Conservation (phyloP, 768 basidiomycete species). For the Pseudohyphozyma bogoriensis region DNA sequence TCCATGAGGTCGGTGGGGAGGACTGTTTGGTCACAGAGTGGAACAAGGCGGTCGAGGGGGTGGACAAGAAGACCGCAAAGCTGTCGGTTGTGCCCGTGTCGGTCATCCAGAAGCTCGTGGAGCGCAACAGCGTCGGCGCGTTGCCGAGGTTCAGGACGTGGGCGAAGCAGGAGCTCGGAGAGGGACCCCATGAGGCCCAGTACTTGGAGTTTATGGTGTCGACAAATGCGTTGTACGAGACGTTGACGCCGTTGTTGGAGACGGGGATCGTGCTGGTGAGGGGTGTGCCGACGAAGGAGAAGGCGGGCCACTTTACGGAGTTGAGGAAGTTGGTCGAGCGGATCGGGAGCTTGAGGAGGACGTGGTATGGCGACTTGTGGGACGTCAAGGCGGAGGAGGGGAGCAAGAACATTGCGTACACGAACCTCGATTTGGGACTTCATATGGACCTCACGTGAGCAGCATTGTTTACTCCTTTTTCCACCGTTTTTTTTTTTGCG, state of each 20-base stretch:
- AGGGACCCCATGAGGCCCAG: conserved; percentile 37
- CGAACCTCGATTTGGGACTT: conserved; percentile 71
- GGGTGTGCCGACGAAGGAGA: conserved; percentile 57
- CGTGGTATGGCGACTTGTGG: conserved; percentile 66
- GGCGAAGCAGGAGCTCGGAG: conserved; percentile 43
- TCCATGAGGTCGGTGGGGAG: conserved; percentile 37
- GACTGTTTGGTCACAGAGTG: conserved; percentile 43
- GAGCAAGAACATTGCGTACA: conserved; percentile 88
- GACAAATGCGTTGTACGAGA: conserved; percentile 46
- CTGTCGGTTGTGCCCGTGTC: conserved; percentile 20
- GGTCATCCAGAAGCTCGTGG: conserved; percentile 30
- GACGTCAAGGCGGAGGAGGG: conserved; percentile 58
- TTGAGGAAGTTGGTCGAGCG: conserved; percentile 52
- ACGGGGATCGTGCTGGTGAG: conserved; percentile 66
- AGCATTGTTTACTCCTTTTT: neutral
- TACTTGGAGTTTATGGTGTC: conserved; percentile 47
- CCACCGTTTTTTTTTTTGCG: conserved; percentile 37
- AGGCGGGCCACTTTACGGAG: conserved; percentile 55
- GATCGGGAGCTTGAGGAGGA: conserved; percentile 69
- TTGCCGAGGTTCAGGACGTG: conserved; percentile 42
- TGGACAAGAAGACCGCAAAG: conserved; percentile 5
- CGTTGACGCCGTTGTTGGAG: conserved; percentile 58
- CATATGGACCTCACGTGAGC: conserved; percentile 88
- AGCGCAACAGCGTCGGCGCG: neutral
- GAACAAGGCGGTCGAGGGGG: conserved; percentile 45